Evolutionary conservation across 2,329 filamentous ascomycete species (phyloP).

Genomic region (Eurotiales sp.): DNA sequence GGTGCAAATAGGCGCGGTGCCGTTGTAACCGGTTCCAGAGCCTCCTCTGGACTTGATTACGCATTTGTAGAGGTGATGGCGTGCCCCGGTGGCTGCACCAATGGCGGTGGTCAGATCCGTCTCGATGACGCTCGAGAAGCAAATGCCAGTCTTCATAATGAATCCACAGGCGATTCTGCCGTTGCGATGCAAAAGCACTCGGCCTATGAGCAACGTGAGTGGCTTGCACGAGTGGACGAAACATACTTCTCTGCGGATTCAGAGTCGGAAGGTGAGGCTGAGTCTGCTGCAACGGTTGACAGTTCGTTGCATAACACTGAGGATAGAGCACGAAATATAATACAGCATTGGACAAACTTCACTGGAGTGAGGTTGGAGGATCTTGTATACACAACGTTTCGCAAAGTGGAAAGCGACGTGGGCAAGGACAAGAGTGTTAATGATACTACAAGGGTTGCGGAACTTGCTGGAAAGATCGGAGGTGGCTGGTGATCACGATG

Average conservation of each 20-base stretch:
- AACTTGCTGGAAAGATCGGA: conserved; percentile 84
- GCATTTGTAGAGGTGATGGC: conserved; percentile 99
- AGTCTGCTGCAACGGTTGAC: conserved; percentile 25
- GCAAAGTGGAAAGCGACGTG: conserved; percentile 91
- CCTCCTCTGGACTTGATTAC: conserved; percentile 57
- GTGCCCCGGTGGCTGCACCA: conserved; percentile 97
- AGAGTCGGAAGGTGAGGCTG: conserved; percentile 44
- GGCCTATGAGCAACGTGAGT: conserved; percentile 78
- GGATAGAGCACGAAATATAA: conserved; percentile 55
- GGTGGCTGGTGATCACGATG: conserved; percentile 72
- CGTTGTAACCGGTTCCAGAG: conserved; percentile 25
- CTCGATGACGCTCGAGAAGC: conserved; percentile 64
- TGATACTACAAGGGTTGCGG: conserved; percentile 77
- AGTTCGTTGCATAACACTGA: conserved; percentile 26
- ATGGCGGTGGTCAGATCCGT: conserved; percentile 94
- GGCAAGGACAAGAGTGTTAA: conserved; percentile 64
- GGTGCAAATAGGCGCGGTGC: conserved; percentile 45
- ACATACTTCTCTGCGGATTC: conserved; percentile 77
- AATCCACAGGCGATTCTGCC: conserved; percentile 20
- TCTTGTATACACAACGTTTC: conserved; percentile 80
- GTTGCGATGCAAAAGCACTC: conserved; percentile 55
- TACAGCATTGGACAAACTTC: conserved; percentile 71
- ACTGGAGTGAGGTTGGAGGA: conserved; percentile 68
- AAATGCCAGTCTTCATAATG: conserved; percentile 14
- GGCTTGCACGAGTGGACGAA: conserved; percentile 78